phyloP scores from a whole-genome alignment of 208 protist genomes.

The Trichomonas gallinae region DNA sequence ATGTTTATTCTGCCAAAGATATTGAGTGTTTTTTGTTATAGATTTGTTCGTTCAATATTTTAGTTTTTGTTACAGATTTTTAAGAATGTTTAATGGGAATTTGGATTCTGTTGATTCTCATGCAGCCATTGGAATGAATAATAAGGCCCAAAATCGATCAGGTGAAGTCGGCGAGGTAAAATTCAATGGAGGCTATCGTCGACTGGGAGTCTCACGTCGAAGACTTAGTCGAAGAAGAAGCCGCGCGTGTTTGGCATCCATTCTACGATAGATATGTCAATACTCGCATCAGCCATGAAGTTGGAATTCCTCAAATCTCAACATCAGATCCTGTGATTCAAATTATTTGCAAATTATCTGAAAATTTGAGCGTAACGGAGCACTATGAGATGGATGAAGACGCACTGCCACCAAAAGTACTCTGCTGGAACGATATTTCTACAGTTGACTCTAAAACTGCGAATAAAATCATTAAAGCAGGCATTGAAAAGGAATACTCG shows the following conservation, averaged over 20 bases:
- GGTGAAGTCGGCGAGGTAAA: too few relatives aligned
- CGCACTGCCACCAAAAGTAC: not conserved
- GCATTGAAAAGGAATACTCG: not conserved
- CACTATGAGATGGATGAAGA: not conserved
- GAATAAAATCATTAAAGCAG: not conserved
- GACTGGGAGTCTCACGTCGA: not conserved
- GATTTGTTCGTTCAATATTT: too few relatives aligned
- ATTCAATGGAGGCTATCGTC: not conserved
- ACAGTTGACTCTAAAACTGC: not conserved
- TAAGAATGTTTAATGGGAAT: too few relatives aligned
- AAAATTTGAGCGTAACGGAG: not conserved
- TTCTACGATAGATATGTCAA: not conserved
- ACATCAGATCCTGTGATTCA: not conserved
- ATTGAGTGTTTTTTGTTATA: too few relatives aligned
- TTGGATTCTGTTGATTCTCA: too few relatives aligned
- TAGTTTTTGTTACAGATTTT: too few relatives aligned
- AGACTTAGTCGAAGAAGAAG: not conserved
- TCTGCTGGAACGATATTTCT: slow-evolving; percentile 16
- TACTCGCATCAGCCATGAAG: not conserved
- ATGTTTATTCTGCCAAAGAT: too few relatives aligned
- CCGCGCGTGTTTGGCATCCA: not conserved
- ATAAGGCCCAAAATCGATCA: too few relatives aligned
- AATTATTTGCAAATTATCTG: not conserved
- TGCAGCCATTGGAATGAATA: too few relatives aligned
- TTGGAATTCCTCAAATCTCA: not conserved